Evolutionary conservation across 2,329 filamentous ascomycete species (phyloP).

Genomic region (Monosporascus sp.): DNA sequence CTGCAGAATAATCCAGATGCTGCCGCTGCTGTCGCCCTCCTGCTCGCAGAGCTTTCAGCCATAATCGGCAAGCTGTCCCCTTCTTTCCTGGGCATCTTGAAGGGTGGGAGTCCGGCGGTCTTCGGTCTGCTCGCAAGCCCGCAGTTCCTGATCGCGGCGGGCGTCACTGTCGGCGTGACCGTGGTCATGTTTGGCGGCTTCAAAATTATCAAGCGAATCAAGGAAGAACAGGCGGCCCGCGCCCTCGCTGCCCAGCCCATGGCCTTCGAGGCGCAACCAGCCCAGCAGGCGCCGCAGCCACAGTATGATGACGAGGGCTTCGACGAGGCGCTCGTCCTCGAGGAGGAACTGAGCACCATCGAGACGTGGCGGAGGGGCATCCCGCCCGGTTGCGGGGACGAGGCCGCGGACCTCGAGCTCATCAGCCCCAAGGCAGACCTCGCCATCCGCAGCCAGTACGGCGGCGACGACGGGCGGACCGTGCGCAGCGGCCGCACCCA

Average conservation of each 20-base stretch:
- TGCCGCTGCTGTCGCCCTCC: slow-evolving; percentile 87
- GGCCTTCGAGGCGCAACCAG: slow-evolving; percentile 22
- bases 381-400: slow-evolving; percentile 38
- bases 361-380: slow-evolving; percentile 57
- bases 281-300: not conserved
- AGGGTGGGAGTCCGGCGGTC: slow-evolving; percentile 76
- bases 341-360: slow-evolving; percentile 53
- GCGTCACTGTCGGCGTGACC: slow-evolving; percentile 86
- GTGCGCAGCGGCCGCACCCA: slow-evolving; percentile 22
- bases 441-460: slow-evolving; percentile 34
- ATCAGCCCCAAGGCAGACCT: slow-evolving; percentile 52
- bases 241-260: slow-evolving; percentile 18
- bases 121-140: slow-evolving; percentile 83
- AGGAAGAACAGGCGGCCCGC: slow-evolving; percentile 30
- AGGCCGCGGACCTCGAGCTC: slow-evolving; percentile 48
- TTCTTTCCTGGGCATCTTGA: slow-evolving; percentile 67
- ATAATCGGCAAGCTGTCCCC: slow-evolving; percentile 81
- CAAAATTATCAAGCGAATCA: slow-evolving; percentile 91
- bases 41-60: slow-evolving; percentile 83
- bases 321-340: slow-evolving; percentile 52
- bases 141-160: slow-evolving; percentile 89
- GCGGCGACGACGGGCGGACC: slow-evolving; percentile 32
- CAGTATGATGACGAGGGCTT: slow-evolving; percentile 23
- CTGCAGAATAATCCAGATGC: slow-evolving; percentile 75
- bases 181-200: slow-evolving; percentile 93